Conservation (phyloP, 1,139 yeast genomes). For the Hemisphaericaspora xylanilytica region DNA sequence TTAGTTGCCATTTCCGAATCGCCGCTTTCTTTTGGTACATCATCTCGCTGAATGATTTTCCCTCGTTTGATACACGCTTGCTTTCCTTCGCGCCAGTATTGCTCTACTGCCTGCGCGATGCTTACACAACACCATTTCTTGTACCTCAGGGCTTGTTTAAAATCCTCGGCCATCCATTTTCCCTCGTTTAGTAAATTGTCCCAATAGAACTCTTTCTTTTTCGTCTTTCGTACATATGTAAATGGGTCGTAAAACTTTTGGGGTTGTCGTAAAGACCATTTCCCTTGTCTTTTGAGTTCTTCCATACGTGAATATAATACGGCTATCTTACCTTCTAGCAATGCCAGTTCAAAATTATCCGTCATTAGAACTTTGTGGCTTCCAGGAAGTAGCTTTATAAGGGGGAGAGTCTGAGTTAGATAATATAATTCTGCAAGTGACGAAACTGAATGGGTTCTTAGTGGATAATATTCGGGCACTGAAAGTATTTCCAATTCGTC, state of each 20-base stretch:
- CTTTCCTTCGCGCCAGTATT: slow-evolving; percentile 77
- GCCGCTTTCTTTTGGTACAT: slow-evolving; percentile 6
- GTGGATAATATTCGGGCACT: slow-evolving; percentile 46
- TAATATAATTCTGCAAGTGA: slow-evolving; percentile 85
- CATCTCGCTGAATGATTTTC: slow-evolving; percentile 17
- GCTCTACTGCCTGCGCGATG: slow-evolving; percentile 69
- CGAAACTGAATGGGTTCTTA: slow-evolving; percentile 43
- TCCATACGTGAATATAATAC: slow-evolving; percentile 92
- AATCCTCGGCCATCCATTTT: slow-evolving; percentile 82
- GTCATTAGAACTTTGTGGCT: slow-evolving; percentile 86
- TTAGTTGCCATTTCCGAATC: slow-evolving; percentile 6
- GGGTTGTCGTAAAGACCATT: slow-evolving; percentile 93
- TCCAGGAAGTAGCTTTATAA: slow-evolving; percentile 75
- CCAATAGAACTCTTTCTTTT: slow-evolving; percentile 55
- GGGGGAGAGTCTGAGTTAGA: slow-evolving; percentile 82
- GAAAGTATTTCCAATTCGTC: slow-evolving; percentile 38
- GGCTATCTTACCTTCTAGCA: slow-evolving; percentile 90
- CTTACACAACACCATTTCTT: slow-evolving; percentile 68
- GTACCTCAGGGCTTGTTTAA: slow-evolving; percentile 65
- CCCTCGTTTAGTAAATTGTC: slow-evolving; percentile 74
- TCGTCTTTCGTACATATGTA: slow-evolving; percentile 29
- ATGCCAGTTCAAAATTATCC: slow-evolving; percentile 77
- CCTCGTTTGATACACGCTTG: slow-evolving; percentile 54
- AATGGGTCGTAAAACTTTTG: slow-evolving; percentile 69
- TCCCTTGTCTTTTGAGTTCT: slow-evolving; percentile 79